Base-by-base conservation (phyloP, 1,284 basidiomycete species). In the Fomitopsis palustris region DNA sequence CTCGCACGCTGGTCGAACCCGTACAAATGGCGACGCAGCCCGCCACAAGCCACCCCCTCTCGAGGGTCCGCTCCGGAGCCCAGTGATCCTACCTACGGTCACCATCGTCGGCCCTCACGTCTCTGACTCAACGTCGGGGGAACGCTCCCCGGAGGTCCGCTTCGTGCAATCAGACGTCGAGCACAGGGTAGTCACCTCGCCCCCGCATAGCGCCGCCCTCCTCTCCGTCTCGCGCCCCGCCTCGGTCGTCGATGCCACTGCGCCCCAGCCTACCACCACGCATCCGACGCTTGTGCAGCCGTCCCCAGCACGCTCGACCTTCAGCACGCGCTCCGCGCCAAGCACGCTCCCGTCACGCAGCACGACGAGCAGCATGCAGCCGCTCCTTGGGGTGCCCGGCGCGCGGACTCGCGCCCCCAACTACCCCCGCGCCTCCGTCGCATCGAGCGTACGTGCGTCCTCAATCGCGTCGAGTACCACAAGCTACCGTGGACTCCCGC, bases 381-480 rank as follows among this genome's bases (percentile, higher is more conserved):
- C 45, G 23, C 45, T 16, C 25, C 45, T 29, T 8, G 12, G 12
- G 21, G 21, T 23, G 5, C 42, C 21, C 21, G 8, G 41, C 23
- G n/a, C 49, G 31, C 31, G 10, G 2, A n/a, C n/a, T n/a, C n/a
- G 19, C 5, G 23, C 27, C 54, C 27, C 1, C 19, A n/a, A 23
- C n/a, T n/a, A 6, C 29, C 16, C 31, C n/a, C 41, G 38, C 27
- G 12, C 27, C n/a, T 35, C 54, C 3, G 25, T 45, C 41, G 12
- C 39, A 6, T 33, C 53, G 38, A 25, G 37, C 37, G n/a, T 17
- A 14, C 45, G 49, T 2, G 51, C 38, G n/a, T 23, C 35, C 33
- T 53, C 56, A 9, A 25, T 57, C 10, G 56, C 49, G 33, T 37
- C 31, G 12, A 57, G 55, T 37, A 33, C 55, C 35, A 42, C 49